Percentiles rank a stretch among this genome's conserved stretches.
phyloP scores from a whole-genome alignment of 2,329 filamentous ascomycete species.

The Cladosporium sp. region DNA sequence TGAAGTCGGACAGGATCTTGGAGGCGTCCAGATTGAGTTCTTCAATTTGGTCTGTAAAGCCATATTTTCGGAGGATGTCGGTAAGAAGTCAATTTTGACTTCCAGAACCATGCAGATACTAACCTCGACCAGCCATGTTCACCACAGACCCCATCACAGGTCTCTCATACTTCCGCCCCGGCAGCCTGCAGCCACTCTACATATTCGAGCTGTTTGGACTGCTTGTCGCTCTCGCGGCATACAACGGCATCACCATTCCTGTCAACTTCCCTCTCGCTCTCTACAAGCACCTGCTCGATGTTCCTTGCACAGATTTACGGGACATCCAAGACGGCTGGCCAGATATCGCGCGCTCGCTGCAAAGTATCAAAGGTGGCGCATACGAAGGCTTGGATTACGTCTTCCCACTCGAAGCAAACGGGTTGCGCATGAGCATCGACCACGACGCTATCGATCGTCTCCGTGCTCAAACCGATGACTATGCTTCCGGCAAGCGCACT shows the following conservation, averaged over 20 bases:
- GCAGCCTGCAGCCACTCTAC: constrained; percentile 78
- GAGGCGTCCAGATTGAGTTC: constrained; percentile 95
- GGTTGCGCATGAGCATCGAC: constrained; percentile 51
- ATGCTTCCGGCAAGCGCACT: background rate
- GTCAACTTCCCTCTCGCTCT: constrained; percentile 83
- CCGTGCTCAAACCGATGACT: background rate
- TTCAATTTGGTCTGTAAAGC: constrained; percentile 82
- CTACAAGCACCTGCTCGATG: constrained; percentile 51
- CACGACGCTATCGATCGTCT: background rate
- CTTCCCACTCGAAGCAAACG: constrained; percentile 69
- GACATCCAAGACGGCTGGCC: constrained; percentile 44
- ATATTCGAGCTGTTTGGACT: constrained; percentile 88
- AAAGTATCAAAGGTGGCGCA: constrained; percentile 71
- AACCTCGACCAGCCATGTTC: constrained; percentile 60
- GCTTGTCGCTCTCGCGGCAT: constrained; percentile 84
- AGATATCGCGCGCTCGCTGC: constrained; percentile 72
- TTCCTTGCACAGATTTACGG: background rate
- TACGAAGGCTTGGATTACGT: constrained; percentile 82
- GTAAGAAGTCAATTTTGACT: constrained; percentile 40
- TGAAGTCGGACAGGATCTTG: constrained; percentile 89
- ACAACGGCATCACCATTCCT: constrained; percentile 89
- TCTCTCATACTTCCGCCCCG: constrained; percentile 85
- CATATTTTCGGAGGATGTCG: constrained; percentile 71
- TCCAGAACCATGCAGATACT: background rate
- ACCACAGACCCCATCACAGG: constrained; percentile 72